Base-by-base conservation (phyloP, 495 filamentous ascomycete species). In the Penicillium subrubescens region DNA sequence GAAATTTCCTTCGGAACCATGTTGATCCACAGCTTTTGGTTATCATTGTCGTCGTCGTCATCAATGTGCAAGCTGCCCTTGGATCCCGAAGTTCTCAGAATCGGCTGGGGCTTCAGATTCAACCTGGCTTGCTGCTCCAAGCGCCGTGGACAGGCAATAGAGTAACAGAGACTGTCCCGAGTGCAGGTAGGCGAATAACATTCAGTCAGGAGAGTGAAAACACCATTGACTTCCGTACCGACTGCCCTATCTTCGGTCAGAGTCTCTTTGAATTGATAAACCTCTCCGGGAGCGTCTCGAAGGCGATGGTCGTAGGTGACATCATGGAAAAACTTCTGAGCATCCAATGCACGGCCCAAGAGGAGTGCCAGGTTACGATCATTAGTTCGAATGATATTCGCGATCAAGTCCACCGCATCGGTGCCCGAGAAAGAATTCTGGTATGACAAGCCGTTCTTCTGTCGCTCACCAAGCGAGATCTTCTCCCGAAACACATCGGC, bases 251-350 rank as follows among this genome's bases (percentile, higher is more conserved):
- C 94, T 66, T 98, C 94, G 73, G 92, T 87, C 70, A 97, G 83
- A 11, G 91, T 96, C 75, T 97, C 94, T 62, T 91, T 88, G 76
- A 99, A 99, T 73, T 97, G 94, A 76, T 97, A 99, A 67, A 99
- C 89, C 74, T 99, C 96, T 48, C 86, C 87, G 12, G 87, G 81
- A 8, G 93, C 94, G 79, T 99, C 96, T 69, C 96, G 89, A 60
- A 99, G 80, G 53, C 96, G 87, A 73, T 99, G 96, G 64, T 97
- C 94, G 75, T 99, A 99, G 5, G 94, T 97, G 44, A 98, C 96
- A 85, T 99, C 96, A 75, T 98, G 96, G 74, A 99, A 99, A 76
- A 98, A 97, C 75, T 98, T 99, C 77, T 99, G 96, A 46, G 96
- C 96, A 80, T 99, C 96, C 50, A 99, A 80, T 60, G 93, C 92